Conservation (phyloP, 176 grass and related monocot genomes). For the Stipa capillata region DNA sequence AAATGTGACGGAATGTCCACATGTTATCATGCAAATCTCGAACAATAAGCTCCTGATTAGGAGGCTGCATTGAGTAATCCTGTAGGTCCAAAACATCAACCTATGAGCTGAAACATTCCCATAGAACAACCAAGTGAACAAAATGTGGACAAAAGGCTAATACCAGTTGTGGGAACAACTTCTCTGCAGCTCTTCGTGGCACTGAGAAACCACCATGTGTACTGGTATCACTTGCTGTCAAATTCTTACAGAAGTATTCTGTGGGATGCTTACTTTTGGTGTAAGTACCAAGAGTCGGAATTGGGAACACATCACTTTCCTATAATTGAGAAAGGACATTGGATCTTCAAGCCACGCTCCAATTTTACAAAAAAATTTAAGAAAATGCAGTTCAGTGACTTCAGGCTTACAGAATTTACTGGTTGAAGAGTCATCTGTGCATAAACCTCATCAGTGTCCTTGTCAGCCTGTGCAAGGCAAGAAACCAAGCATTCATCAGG, state of each 20-base stretch:
- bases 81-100: slow-evolving; percentile 25
- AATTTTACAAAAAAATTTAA: background rate
- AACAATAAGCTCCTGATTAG: slow-evolving; percentile 90
- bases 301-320: slow-evolving; percentile 88
- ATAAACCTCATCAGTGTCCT: slow-evolving; percentile 96
- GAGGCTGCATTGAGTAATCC: slow-evolving; percentile 97
- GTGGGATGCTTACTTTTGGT: slow-evolving; percentile 83
- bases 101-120: background rate
- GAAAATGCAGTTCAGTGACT: background rate
- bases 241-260: slow-evolving; percentile 94
- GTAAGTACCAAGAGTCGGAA: slow-evolving; percentile 64
- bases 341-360: background rate
- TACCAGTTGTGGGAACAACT: slow-evolving; percentile 95
- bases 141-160: background rate
- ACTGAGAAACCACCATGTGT: slow-evolving; percentile 99
- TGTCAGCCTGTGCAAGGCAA: slow-evolving; percentile 58
- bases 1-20: slow-evolving; percentile 99
- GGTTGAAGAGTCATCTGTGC: slow-evolving; percentile 96
- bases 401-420: slow-evolving; percentile 78
- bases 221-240: slow-evolving; percentile 91
- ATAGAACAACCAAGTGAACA: background rate
- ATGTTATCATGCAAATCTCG: slow-evolving; percentile 92
- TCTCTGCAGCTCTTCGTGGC: slow-evolving; percentile 83
- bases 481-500: background rate
- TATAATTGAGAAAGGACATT: slow-evolving; percentile 21